A percentile compares a stretch with the other conserved stretches of the same genome.
Evolutionary conservation across 2,329 filamentous ascomycete species (phyloP).

Genomic region (Drechmeria coniospora): DNA sequence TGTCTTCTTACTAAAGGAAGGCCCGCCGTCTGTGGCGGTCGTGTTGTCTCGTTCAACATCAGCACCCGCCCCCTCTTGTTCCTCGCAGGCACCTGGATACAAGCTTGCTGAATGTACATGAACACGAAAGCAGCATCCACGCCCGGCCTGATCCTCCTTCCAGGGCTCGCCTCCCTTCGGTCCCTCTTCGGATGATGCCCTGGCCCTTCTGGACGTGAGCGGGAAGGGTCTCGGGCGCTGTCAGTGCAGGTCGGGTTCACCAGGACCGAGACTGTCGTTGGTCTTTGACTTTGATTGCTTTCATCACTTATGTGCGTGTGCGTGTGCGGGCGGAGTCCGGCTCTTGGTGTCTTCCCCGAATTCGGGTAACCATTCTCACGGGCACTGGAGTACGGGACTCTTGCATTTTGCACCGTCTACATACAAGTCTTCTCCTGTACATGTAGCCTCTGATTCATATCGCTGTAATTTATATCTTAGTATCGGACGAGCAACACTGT

Average conservation of each 20-base stretch:
- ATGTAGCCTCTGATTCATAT: conserved; percentile 25
- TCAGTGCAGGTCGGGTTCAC: too few species aligned
- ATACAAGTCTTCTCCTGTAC: conserved; percentile 11
- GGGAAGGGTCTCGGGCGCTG: too few species aligned
- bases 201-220: too few species aligned
- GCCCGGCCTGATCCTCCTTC: conserved; percentile 9
- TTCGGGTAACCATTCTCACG: too few species aligned
- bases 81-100: neutral
- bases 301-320: too few species aligned
- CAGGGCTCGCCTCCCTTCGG: too few species aligned
- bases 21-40: neutral
- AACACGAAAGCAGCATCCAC: conserved; percentile 7
- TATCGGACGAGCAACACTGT: conserved; percentile 7
- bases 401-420: conserved; percentile 10
- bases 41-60: neutral
- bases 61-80: neutral
- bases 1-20: conserved; percentile 3
- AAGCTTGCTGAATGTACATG: conserved; percentile 14
- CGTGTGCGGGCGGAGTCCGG: too few species aligned
- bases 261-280: too few species aligned
- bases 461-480: conserved; percentile 31
- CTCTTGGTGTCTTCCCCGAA: too few species aligned
- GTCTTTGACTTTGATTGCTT: too few species aligned
- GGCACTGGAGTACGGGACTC: too few species aligned
- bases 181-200: too few species aligned